Conservation (phyloP, 1,284 basidiomycete genomes). For the Cystobasidium slooffiae region DNA sequence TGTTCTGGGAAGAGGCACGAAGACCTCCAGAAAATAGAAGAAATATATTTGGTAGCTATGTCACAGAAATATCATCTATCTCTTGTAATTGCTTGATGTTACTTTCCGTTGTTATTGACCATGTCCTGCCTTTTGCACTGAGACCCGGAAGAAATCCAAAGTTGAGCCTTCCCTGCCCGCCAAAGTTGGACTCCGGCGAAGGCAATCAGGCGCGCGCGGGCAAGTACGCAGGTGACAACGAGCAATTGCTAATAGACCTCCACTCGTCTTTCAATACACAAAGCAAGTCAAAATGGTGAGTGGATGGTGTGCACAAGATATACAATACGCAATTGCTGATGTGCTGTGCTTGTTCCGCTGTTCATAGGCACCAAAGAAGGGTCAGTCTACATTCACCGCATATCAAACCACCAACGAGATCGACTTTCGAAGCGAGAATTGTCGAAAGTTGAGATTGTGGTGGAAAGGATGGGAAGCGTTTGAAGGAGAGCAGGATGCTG, state of each 20-base stretch:
- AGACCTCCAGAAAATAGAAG: too few relatives aligned
- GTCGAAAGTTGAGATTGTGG: not conserved
- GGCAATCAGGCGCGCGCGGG: not conserved
- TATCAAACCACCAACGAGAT: conserved; percentile 18
- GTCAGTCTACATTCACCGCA: conserved; percentile 17
- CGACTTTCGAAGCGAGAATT: conserved; percentile 5
- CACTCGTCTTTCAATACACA: not conserved
- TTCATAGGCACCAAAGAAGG: conserved; percentile 40
- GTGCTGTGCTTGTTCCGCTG: not conserved
- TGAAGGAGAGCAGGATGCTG: not conserved
- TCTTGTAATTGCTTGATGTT: not conserved
- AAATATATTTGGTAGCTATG: too few relatives aligned
- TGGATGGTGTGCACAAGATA: not conserved
- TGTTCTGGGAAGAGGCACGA: too few relatives aligned
- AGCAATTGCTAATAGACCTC: not conserved
- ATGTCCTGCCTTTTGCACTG: not conserved
- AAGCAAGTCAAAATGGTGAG: conserved; percentile 41
- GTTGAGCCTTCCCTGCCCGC: conserved; percentile 11
- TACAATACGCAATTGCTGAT: not conserved
- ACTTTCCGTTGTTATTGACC: not conserved
- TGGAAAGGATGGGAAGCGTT: not conserved
- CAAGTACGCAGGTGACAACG: not conserved
- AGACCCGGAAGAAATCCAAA: not conserved
- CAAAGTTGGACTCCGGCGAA: not conserved
- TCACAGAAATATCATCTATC: too few relatives aligned